Base-by-base conservation (phyloP, 2,329 filamentous ascomycete genomes). In the Didymosphaeria variabile region DNA sequence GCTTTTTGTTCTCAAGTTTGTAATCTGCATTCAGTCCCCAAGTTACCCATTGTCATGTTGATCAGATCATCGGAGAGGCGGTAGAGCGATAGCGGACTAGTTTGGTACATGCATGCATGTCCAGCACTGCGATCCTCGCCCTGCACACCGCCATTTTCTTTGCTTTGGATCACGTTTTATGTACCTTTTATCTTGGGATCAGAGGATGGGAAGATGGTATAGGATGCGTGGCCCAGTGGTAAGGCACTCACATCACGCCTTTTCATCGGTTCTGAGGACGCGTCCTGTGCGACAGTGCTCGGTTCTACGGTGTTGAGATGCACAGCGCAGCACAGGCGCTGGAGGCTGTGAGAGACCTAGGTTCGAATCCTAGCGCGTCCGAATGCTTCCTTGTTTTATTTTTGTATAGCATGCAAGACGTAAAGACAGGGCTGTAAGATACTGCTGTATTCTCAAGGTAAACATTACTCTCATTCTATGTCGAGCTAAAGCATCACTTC, bases 181-280 rank as follows among this genome's bases (percentile, higher is more conserved):
- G n/a, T n/a, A n/a, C 26, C 26, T 0, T 29, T 29, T 2, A 29
- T 29, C 26, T 29, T 29, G 26, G 26, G 6, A 29, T 29, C 5
- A 36, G 34, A 36, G 34, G 10, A 36, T 3, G 10, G 13, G 34
- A 36, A 38, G 6, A 40, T 5, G 8, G 10, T 42, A 44, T 6
- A 44, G 52, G 52, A 32, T 42, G 21, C 52, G 40, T 55, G 38
- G 52, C 26, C 52, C 21, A 55, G 23, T 45, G 52, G 52, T 32
- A 55, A 44, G 52, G 26, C 38, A 23, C 52, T 32, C 52, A 45
- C 52, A 55, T 29, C 34, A 12, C 9, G 34, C 34, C 34, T 36
- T 36, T 13, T 17, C 32, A 52, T 23, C 17, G 40, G 19, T n/a
- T 19, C 34, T 15, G 10, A 36, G 13, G 4, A 36, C 3, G 34